A percentile compares a stretch with the other conserved stretches of the same genome.
Evolutionary conservation across 345 rosid species (phyloP).

Genomic region (Gossypium stocksii): DNA sequence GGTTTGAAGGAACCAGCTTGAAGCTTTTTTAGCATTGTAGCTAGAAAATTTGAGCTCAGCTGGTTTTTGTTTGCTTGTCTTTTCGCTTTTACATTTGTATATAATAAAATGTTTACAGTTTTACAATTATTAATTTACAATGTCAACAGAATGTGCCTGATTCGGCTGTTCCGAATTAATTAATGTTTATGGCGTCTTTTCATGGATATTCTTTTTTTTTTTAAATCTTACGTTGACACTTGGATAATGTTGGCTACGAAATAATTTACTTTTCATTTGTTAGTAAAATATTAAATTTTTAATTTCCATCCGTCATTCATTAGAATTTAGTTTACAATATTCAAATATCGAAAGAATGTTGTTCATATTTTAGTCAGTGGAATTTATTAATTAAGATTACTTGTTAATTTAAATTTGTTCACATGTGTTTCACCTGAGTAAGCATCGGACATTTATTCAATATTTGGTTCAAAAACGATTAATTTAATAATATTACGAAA

Average conservation of each 20-base stretch:
- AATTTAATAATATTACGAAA: background rate
- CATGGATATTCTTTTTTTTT: too few species aligned
- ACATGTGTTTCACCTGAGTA: background rate
- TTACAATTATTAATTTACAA: background rate
- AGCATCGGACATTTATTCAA: background rate
- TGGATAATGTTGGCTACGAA: background rate
- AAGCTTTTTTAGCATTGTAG: conserved; percentile 40
- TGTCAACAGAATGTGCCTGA: background rate
- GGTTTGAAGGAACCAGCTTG: conserved; percentile 34
- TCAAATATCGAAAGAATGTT: too few species aligned
- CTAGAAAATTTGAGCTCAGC: conserved; percentile 46
- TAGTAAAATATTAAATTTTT: too few species aligned
- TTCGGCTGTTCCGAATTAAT: background rate
- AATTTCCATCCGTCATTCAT: too few species aligned
- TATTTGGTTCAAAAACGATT: background rate
- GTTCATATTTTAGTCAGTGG: too few species aligned
- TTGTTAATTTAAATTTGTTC: too few species aligned
- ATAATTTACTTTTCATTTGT: too few species aligned
- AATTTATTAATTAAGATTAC: too few species aligned
- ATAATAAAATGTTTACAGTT: background rate
- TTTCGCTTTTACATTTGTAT: background rate
- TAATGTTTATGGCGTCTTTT: background rate
- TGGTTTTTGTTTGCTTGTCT: conserved; percentile 24
- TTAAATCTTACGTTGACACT: background rate
- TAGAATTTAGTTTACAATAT: too few species aligned